Evolutionary conservation across 202 grass and related monocot genomes (phyloP), one percentile per base, ranked within the genome.

Genomic region (Dendrocalamus latiflorus): DNA sequence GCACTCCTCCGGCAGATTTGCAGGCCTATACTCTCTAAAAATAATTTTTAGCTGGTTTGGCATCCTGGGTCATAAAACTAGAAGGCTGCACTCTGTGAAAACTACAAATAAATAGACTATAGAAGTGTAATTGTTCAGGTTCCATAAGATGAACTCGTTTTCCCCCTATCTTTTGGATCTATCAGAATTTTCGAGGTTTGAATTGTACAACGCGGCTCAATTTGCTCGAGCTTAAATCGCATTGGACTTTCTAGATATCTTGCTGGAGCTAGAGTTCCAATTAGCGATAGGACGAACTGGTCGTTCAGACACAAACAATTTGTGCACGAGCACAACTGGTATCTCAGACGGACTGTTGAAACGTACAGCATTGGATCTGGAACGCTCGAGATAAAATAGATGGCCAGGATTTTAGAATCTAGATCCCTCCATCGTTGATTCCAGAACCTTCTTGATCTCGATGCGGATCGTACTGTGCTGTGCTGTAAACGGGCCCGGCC

Each of bases 1-100:
- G 91, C 89, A 21, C 85, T 95, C 49, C 86, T 95, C 64, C 87
- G 87, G 70, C 96, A 95, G 84, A 93, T 99, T 78, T 90, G 94
- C 83, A 95, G 91, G 84, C 93, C 91, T 47, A 4, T 47, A 47
- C 13, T 15, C 45, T 47, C 13, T 15, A 47, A 47, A 47, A 4
- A 15, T 5, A 47, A 5, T 47, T 47, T 47, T 13, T 15, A 47
- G 13, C 13, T 47, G 45, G 45, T 47, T 47, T 48, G 45, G 45
- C 45, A 48, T 48, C 42, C 9, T 12, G 42, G 10, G 42, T 44
- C 42, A 44, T 48, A 16, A 51, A 7, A 7, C 6, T 7, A 18
- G 48, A 51, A 51, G 15, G 1, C 48, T 51, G 48, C 48, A 7
- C 16, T 51, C 48, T 18, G 16, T 18, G 16, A 8, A 51, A 51